These are phyloP conservation scores for Ichthyophonus hoferi DNA, from an alignment of 208 protist genomes.

Conservation along the genomic window DNA sequence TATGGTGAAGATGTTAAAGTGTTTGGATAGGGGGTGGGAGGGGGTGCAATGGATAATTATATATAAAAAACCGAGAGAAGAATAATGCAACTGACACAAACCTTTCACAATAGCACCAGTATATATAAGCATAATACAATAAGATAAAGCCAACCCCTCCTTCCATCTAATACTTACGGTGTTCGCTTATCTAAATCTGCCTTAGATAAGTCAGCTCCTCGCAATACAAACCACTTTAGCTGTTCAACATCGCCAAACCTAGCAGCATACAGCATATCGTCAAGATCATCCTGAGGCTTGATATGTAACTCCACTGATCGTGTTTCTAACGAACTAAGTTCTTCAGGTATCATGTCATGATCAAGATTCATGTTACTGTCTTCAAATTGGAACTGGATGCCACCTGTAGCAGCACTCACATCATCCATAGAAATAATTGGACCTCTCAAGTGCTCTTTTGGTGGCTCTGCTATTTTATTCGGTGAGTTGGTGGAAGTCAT, in stretches of 20 bases:
- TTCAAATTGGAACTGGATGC: not conserved
- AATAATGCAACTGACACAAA: not conserved
- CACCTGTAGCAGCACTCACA: no score
- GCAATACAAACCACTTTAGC: slow-evolving; percentile 20
- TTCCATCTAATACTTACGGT: not conserved
- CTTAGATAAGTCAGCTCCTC: slow-evolving; percentile 12
- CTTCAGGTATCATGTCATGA: not conserved
- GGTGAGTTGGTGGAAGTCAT: no score
- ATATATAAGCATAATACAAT: not conserved
- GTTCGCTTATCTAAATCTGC: not conserved
- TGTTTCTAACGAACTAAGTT: not conserved
- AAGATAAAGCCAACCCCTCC: not conserved
- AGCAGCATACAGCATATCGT: not conserved
- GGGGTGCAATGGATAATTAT: no score
- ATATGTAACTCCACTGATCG: not conserved
- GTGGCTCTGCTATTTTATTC: no score
- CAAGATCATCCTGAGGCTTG: not conserved
- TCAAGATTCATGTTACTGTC: not conserved
- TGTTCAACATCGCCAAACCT: slow-evolving; percentile 1
- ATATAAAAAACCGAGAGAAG: not conserved
- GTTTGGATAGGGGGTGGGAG: no score
- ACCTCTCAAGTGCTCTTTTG: no score
- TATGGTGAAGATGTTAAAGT: not conserved
- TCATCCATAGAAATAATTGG: no score
- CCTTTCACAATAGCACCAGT: not conserved